Evolutionary conservation across 1,284 basidiomycete genomes (phyloP).

Genomic region (Nidula niveotomentosa): DNA sequence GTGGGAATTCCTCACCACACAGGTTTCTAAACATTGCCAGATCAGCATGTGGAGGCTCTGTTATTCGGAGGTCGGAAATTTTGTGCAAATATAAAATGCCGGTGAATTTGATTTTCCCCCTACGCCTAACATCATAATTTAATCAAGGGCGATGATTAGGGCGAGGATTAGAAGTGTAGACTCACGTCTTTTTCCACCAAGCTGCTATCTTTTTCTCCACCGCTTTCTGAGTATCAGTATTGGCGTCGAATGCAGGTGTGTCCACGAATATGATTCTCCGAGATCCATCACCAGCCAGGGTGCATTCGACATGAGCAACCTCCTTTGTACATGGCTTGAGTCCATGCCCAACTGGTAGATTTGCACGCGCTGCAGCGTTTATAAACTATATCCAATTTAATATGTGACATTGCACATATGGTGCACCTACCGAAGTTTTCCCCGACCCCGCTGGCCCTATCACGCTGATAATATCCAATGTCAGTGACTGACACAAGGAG

Average conservation of each 20-base stretch:
- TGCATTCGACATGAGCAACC: neutral
- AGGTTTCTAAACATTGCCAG: neutral
- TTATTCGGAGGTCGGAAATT: neutral
- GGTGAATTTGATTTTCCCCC: neutral
- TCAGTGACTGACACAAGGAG: neutral
- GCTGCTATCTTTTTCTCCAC: neutral
- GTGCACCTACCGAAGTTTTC: constrained; percentile 1
- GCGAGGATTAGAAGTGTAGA: neutral
- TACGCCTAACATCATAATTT: neutral
- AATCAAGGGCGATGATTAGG: neutral
- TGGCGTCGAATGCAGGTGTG: neutral
- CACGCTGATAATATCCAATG: neutral
- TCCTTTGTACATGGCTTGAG: neutral
- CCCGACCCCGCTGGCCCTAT: neutral
- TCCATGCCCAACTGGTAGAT: neutral
- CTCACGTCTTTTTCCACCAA: neutral
- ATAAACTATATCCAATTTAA: neutral
- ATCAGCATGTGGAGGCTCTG: neutral
- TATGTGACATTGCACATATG: neutral
- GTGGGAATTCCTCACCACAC: neutral
- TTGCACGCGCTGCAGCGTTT: neutral
- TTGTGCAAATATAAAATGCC: constrained; percentile 1
- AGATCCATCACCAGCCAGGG: neutral
- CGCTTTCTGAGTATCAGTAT: neutral
- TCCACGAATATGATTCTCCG: neutral